phyloP scores from a whole-genome alignment of 352 stramenopile species.

The Phytophthora constricta region DNA sequence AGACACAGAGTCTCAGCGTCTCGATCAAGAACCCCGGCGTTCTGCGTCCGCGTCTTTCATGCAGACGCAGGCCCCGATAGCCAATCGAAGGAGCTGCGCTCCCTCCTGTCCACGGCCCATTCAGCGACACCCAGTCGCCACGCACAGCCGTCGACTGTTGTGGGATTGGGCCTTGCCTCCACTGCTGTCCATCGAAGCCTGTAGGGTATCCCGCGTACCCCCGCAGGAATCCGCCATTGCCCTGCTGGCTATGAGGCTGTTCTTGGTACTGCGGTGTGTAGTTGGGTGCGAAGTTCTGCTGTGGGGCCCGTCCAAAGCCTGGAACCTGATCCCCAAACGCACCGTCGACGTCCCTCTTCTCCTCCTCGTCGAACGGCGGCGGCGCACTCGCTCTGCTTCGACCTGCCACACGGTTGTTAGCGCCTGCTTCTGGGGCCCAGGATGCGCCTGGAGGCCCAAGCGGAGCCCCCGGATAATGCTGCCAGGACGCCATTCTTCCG shows the following conservation, averaged over 20 bases:
- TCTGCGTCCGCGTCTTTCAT: not conserved
- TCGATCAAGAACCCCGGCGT: conserved; percentile 30
- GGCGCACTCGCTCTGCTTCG: conserved; percentile 19
- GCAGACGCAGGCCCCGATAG: too few species aligned
- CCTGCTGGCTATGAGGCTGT: too few species aligned
- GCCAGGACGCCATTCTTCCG: conserved; percentile 26
- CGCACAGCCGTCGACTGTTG: conserved; percentile 8
- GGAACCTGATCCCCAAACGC: not conserved
- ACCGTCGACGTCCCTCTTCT: conserved; percentile 3
- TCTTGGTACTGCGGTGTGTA: conserved; percentile 6
- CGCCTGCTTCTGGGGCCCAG: not conserved
- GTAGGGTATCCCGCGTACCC: too few species aligned
- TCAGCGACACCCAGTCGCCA: conserved; percentile 24
- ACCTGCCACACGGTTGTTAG: not conserved
- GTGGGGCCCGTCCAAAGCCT: not conserved
- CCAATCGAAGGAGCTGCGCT: not conserved
- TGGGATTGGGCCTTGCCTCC: conserved; percentile 9
- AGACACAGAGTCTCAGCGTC: conserved; percentile 56
- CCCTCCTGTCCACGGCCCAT: conserved; percentile 14
- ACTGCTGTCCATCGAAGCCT: too few species aligned
- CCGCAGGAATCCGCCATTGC: too few species aligned
- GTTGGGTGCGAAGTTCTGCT: not conserved
- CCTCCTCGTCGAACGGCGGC: not conserved
- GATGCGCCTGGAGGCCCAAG: not conserved
- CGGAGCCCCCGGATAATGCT: conserved; percentile 18